These are phyloP conservation scores for Cyphellophora europaea DNA, from an alignment of 2,329 filamentous ascomycete genomes.

Conservation along the genomic window DNA sequence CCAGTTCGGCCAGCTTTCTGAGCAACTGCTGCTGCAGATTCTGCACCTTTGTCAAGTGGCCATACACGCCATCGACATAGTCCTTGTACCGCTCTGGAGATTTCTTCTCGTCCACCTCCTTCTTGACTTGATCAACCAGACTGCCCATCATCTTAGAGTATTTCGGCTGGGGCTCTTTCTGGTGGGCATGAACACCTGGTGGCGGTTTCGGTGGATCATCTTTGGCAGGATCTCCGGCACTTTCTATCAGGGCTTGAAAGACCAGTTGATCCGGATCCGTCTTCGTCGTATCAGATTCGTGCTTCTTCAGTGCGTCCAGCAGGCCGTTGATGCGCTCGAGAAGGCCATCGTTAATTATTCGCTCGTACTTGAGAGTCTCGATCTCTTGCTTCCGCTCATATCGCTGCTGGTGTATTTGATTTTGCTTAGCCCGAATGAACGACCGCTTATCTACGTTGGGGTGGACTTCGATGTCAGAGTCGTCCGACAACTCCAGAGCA, in stretches of 20 bases:
- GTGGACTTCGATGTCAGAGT: conserved; percentile 96
- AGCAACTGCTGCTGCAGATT: conserved; percentile 62
- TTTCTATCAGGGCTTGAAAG: conserved; percentile 83
- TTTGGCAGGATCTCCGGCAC: conserved; percentile 57
- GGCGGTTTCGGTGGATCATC: conserved; percentile 70
- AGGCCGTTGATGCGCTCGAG: conserved; percentile 74
- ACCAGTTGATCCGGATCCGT: conserved; percentile 68
- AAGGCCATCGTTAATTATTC: conserved; percentile 84
- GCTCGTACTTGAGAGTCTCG: conserved; percentile 79
- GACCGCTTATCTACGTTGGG: conserved; percentile 98
- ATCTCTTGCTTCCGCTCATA: conserved; percentile 80
- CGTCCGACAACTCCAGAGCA: conserved; percentile 90
- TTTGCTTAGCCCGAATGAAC: conserved; percentile 97
- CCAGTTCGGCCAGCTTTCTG: conserved; percentile 66
- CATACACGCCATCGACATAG: conserved; percentile 69
- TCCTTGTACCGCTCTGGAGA: conserved; percentile 58
- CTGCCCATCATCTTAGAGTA: conserved; percentile 98
- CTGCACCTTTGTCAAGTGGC: conserved; percentile 68
- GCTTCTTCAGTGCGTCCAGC: conserved; percentile 62
- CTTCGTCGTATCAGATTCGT: conserved; percentile 58
- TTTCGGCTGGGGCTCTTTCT: conserved; percentile 60
- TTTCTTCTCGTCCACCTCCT: conserved; percentile 69
- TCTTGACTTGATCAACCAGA: conserved; percentile 88
- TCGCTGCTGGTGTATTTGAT: conserved; percentile 89
- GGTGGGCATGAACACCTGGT: conserved; percentile 66